Evolutionary conservation across 768 basidiomycete genomes (phyloP), one percentile per base, ranked within the genome.

Genomic region (Mycena vulgaris): DNA sequence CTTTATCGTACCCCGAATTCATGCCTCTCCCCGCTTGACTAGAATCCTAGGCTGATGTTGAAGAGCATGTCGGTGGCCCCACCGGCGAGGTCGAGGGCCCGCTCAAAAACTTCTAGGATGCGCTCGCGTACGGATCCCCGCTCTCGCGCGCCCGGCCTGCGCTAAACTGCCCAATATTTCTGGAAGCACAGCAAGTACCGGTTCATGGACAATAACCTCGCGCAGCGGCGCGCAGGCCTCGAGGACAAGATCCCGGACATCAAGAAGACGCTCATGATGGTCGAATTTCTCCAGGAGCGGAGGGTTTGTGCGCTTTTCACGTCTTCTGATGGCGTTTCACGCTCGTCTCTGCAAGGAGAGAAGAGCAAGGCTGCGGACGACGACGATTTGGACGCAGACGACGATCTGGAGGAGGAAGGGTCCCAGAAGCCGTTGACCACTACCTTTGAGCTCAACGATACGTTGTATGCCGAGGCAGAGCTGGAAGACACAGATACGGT

Each of bases 221-320:
- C 90, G 8, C 93, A 95, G 76, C 89, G 96, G 52, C 87, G 93
- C 61, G 87, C 87, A 59, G 90, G 92, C 21, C 86, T 98, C 6
- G 93, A 96, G 74, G 94, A 95, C 70, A 99, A 99, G 86, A 96
- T 98, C 40, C 97, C 97, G 0, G 98, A 99, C 79, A 95, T 99
- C 76, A 89, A 89, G 75, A 96, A 96, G 84, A 98, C 97, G 3
- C 82, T 99, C 48, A 87, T 87, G 70, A 97, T 98, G 89, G 95
- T 98, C 25, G 90, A 93, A 76, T 94, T 88, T 78, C 79, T 98
- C 28, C 89, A 91, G 72, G 89, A 92, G 68, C 83, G 90, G 76
- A 86, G 92, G 73, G 94, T 94, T 75, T 75, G 90, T 81, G 59
- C 13, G 28, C 19, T 19, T 63, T 19, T 31, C 1, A 23, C 33